Conservation (phyloP, 192 early-diverging fungal genomes). For the Kappamyces sp. region DNA sequence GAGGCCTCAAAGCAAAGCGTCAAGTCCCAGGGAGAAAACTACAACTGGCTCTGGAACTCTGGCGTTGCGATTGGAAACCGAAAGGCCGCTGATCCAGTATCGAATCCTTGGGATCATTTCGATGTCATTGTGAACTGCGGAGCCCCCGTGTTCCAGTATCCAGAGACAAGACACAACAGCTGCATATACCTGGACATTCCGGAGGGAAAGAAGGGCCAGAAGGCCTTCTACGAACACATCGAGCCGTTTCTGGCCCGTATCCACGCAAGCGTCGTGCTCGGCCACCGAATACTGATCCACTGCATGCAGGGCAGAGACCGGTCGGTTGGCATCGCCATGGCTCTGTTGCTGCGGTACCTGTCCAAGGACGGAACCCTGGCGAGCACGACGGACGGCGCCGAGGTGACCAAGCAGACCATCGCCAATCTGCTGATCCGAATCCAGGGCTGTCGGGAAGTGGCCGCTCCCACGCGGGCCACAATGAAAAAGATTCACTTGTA, state of each 20-base stretch:
- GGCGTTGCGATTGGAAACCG: constrained; percentile 56
- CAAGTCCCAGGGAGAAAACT: constrained; percentile 12
- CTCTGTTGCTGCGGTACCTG: constrained; percentile 43
- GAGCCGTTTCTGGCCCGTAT: constrained; percentile 52
- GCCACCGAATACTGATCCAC: constrained; percentile 59
- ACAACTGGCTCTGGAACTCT: constrained; percentile 54
- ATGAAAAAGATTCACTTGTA: constrained; percentile 68
- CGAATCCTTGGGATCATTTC: constrained; percentile 59
- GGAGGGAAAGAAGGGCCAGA: constrained; percentile 84
- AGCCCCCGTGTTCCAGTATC: constrained; percentile 35
- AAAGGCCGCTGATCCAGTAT: constrained; percentile 34
- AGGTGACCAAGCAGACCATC: constrained; percentile 58
- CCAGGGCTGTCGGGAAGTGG: constrained; percentile 52
- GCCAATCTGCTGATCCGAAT: constrained; percentile 61
- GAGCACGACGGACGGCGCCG: constrained; percentile 3
- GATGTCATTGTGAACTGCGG: constrained; percentile 82
- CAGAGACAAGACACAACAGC: neutral
- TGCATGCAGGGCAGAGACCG: constrained; percentile 75
- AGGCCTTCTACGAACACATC: constrained; percentile 52
- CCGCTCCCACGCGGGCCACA: constrained; percentile 68
- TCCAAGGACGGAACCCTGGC: constrained; percentile 16
- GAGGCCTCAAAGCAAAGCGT: neutral
- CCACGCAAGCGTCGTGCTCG: constrained; percentile 22
- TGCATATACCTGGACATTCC: constrained; percentile 75
- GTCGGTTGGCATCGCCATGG: constrained; percentile 72